Base-by-base conservation (phyloP, 192 early-diverging fungal genomes). In the Diversispora eburnea region DNA sequence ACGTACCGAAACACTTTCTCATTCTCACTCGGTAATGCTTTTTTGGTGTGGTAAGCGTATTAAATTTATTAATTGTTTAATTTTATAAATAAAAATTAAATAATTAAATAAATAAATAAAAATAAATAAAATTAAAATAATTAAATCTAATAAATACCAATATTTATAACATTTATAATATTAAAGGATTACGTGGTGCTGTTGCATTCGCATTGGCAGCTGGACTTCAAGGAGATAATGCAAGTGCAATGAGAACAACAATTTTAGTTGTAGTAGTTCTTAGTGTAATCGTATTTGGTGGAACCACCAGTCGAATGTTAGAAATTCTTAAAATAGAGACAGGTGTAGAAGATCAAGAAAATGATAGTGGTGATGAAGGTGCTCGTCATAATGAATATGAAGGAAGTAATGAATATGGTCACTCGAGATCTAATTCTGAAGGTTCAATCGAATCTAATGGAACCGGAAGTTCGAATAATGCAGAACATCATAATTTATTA, bases 171-270 rank as follows among this genome's bases (percentile, higher is more conserved):
- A 33, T 33, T 33, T 33, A 33, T 33, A 33, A 33, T 33, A 33
- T 1, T 22, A 3, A 19, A 49, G 80, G 80, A 41, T 83, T 99
- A 3, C 92, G 97, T 47, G 97, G 97, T 6, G 96, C 97, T 5
- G 96, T 99, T 10, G 95, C 97, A 0, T 97, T 98, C 81, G 97
- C 97, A 0, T 84, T 99, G 42, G 90, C 94, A 8, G 92, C 91
- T 73, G 90, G 94, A 75, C 82, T 97, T 3, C 83, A 83, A 2
- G 91, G 87, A 17, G 80, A 88, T 41, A 87, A 82, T 64, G 91
- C 85, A 4, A 79, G 88, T 8, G 87, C 92, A 46, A 86, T 96
- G 77, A 91, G 89, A 39, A 93, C 94, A 0, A 97, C 95, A 4
- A 95, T 94, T 22, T 78, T 99, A 57, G 89, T 95, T 13, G 93